Base-by-base conservation (phyloP, 2,329 filamentous ascomycete species). In the Fusarium compactum region DNA sequence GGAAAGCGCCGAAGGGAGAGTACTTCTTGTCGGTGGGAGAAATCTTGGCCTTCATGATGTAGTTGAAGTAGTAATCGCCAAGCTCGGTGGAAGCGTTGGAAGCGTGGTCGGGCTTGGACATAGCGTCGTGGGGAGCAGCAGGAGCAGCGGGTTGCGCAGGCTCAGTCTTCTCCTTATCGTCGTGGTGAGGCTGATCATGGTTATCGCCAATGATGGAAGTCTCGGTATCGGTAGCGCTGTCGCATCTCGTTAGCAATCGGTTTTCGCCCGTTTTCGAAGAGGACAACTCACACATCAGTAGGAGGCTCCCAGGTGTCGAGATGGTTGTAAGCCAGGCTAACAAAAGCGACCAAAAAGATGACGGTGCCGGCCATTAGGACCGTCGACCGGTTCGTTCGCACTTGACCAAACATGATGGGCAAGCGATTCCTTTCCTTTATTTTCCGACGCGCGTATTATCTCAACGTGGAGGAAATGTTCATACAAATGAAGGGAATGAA, bases 321-420 rank as follows among this genome's bases (percentile, higher is more conserved):
- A 57, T 78, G 76, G 67, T 77, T 78, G 58, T 77, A 79, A 55
- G 74, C 72, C 27, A 81, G 72, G 62, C 77, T 76, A 43, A 77
- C 70, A 44, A 80, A 74, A 58, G 76, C 65, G 53, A 75, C 69
- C 63, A 80, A 66, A 67, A 79, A 80, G 68, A 81, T 69, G 47
- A 80, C 67, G 43, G 74, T 67, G 34, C 67, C 78, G 52, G 76
- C 67, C 62, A 77, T 54, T 25, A 80, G 65, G 62, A 74, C 69
- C 58, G 75, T 73, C 52, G 74, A 71, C 70, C 73, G 76, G 59
- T 76, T 78, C 46, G 78, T 76, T 53, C 78, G 76, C 64, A 77
- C 65, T 58, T 74, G 71, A 46, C 74, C 74, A 41, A 80, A 69
- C 71, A 80, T 78, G 63, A 74, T 78, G 57, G 50, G 73, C 77